Conservation (phyloP, 352 stramenopile species). For the Phytophthora hibernalis region DNA sequence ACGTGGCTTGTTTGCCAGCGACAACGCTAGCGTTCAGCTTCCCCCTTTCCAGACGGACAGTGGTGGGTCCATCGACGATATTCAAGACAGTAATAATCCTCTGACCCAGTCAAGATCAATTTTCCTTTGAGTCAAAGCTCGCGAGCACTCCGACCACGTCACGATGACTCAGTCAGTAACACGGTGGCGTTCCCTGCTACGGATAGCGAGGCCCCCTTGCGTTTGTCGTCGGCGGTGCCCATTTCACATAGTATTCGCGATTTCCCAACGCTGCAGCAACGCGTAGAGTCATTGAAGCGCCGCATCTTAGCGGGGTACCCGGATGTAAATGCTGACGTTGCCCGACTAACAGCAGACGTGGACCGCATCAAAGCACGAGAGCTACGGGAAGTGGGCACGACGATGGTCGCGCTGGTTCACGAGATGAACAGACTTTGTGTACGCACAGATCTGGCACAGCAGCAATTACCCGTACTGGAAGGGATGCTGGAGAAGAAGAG, state of each 20-base stretch:
- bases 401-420: conserved; percentile 63
- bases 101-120: conserved; percentile 19
- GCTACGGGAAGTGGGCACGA: conserved; percentile 51
- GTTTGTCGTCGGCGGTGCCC: conserved; percentile 18
- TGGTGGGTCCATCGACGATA: neutral
- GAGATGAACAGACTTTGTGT: conserved; percentile 62
- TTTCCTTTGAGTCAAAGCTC: conserved; percentile 6
- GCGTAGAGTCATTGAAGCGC: conserved; percentile 62
- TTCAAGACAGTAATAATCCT: conserved; percentile 6
- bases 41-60: conserved; percentile 1
- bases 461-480: conserved; percentile 62
- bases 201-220: conserved; percentile 6
- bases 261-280: conserved; percentile 55
- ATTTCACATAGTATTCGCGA: conserved; percentile 44
- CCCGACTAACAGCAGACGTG: conserved; percentile 46
- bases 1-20: conserved; percentile 1
- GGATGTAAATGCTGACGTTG: conserved; percentile 53
- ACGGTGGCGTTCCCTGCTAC: neutral
- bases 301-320: conserved; percentile 46
- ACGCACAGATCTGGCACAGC: conserved; percentile 36
- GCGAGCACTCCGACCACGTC: conserved; percentile 13
- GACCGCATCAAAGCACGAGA: conserved; percentile 42
- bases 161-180: conserved; percentile 6
- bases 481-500: conserved; percentile 82
- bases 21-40: neutral